Conservation (phyloP, 202 grass and related monocot genomes). For the Panicum hallii region DNA sequence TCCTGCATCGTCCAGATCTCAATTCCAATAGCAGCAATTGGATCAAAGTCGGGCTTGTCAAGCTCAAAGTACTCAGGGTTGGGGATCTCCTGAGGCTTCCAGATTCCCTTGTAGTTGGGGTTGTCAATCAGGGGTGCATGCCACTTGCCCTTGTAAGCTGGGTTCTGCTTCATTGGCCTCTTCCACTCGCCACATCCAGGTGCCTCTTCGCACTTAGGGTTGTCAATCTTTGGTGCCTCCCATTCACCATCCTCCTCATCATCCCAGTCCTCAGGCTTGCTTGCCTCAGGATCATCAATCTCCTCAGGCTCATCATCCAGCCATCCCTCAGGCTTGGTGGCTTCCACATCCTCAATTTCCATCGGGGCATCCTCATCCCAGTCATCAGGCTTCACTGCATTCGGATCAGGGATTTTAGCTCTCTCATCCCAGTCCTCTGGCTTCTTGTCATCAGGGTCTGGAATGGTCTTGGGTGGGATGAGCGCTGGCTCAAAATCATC, state of each 20-base stretch:
- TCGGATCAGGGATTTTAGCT: constrained; percentile 76
- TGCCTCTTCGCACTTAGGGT: constrained; percentile 91
- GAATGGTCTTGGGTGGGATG: constrained; percentile 88
- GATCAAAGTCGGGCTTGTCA: constrained; percentile 77
- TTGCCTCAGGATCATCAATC: constrained; percentile 81
- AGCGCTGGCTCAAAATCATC: constrained; percentile 87
- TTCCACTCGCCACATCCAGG: constrained; percentile 97
- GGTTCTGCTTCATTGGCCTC: constrained; percentile 88
- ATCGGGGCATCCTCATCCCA: constrained; percentile 97
- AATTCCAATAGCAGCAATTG: constrained; percentile 85
- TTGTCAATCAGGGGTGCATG: constrained; percentile 87
- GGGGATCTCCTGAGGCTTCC: constrained; percentile 91
- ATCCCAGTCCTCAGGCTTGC: constrained; percentile 94
- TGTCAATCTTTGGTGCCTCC: constrained; percentile 95
- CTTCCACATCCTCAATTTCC: constrained; percentile 91
- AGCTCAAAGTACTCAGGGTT: constrained; percentile 95
- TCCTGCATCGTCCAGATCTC: constrained; percentile 98
- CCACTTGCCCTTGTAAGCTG: constrained; percentile 96
- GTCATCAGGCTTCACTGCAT: constrained; percentile 83
- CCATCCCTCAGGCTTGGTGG: constrained; percentile 92
- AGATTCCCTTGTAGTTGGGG: constrained; percentile 95
- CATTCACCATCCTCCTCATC: constrained; percentile 98
- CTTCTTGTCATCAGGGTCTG: constrained; percentile 97
- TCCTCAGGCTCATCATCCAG: constrained; percentile 87
- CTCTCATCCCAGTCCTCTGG: constrained; percentile 96